phyloP scores from a whole-genome alignment of 768 basidiomycete species.

The Boletus tomentosulus region DNA sequence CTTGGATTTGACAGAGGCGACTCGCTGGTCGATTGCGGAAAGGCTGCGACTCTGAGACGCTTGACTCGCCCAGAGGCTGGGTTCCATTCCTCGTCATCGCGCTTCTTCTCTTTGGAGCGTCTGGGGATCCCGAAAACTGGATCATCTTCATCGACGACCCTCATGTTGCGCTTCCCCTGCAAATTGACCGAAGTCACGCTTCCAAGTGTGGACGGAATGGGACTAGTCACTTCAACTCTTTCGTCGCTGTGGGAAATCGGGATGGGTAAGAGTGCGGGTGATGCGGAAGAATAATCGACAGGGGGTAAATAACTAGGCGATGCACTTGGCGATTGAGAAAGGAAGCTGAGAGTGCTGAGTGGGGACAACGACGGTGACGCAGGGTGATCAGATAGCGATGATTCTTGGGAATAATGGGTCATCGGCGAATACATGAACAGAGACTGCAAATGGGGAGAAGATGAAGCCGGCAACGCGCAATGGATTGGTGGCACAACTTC shows the following conservation, averaged over 20 bases:
- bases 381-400: not conserved
- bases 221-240: not conserved
- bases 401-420: not conserved
- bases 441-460: not conserved
- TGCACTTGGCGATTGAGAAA: slow-evolving; percentile 7
- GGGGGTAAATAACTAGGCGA: slow-evolving; percentile 4
- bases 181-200: not conserved
- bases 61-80: slow-evolving; percentile 6
- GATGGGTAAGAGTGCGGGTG: not conserved
- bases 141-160: not conserved
- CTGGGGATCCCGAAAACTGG: not conserved
- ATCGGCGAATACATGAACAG: not conserved
- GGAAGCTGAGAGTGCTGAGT: slow-evolving; percentile 8
- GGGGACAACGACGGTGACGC: slow-evolving; percentile 15
- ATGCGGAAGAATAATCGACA: not conserved
- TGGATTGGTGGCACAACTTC: not conserved
- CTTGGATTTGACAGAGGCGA: not conserved
- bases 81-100: slow-evolving; percentile 23
- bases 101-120: slow-evolving; percentile 11
- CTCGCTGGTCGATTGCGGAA: not conserved
- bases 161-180: slow-evolving; percentile 12
- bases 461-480: not conserved
- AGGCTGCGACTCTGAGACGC: not conserved
- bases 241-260: not conserved
- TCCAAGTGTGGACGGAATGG: not conserved